These are phyloP conservation scores for Suzukiozyma palmioleophila DNA, from an alignment of 1,139 yeast species.

Conservation along the genomic window DNA sequence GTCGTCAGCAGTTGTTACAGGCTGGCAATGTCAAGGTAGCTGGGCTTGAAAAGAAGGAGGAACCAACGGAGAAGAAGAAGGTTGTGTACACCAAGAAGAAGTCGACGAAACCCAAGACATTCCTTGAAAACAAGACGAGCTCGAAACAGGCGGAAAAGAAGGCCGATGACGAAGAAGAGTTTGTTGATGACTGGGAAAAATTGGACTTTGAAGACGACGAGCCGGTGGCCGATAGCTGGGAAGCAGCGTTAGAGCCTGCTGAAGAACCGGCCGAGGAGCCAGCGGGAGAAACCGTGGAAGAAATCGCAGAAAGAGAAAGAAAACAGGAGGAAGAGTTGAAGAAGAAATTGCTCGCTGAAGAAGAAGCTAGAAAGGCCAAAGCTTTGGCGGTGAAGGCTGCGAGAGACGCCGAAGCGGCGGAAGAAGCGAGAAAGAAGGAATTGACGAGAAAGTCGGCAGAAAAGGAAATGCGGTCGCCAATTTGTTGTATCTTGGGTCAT, in stretches of 20 bases:
- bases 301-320: slow-evolving; percentile 20
- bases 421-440: slow-evolving; percentile 10
- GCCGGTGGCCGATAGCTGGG: slow-evolving; percentile 44
- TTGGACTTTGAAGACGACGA: slow-evolving; percentile 54
- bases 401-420: slow-evolving; percentile 12
- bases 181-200: slow-evolving; percentile 65
- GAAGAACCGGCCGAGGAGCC: slow-evolving; percentile 17
- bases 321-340: slow-evolving; percentile 13
- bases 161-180: slow-evolving; percentile 46
- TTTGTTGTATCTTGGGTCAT: slow-evolving; percentile 98
- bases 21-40: slow-evolving; percentile 72
- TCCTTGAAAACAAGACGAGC: slow-evolving; percentile 20
- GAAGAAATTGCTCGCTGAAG: slow-evolving; percentile 14
- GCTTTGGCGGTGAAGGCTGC: slow-evolving; percentile 16
- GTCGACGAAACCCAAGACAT: slow-evolving; percentile 40
- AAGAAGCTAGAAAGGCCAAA: slow-evolving; percentile 20
- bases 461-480: slow-evolving; percentile 87
- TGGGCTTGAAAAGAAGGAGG: slow-evolving; percentile 49
- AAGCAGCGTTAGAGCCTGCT: slow-evolving; percentile 29
- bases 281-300: slow-evolving; percentile 18
- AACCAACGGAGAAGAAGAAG: slow-evolving; percentile 53
- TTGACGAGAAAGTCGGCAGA: slow-evolving; percentile 14
- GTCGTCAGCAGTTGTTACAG: slow-evolving; percentile 81
- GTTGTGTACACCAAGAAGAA: slow-evolving; percentile 76
- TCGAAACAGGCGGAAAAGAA: slow-evolving; percentile 14